These are phyloP conservation scores for Paraphaeosphaeria sporulosa DNA, from an alignment of 2,329 filamentous ascomycete genomes.

Conservation along the genomic window DNA sequence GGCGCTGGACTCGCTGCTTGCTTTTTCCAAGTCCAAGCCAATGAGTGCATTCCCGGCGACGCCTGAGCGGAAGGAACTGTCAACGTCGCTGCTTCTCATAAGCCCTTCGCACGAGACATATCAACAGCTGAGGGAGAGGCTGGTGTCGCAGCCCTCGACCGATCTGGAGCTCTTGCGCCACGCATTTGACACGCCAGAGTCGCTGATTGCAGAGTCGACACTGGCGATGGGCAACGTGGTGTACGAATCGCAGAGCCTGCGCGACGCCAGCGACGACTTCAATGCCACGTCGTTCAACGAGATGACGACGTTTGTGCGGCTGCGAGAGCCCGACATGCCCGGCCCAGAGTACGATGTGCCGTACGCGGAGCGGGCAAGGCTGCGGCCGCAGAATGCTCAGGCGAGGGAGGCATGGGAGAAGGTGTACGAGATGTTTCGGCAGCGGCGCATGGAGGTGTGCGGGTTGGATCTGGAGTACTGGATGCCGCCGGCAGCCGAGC, in stretches of 20 bases:
- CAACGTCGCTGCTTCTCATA: constrained; percentile 49
- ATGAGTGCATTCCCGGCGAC: constrained; percentile 47
- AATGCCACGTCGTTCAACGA: constrained; percentile 55
- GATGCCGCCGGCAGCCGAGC: constrained; percentile 27
- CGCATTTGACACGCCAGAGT: constrained; percentile 38
- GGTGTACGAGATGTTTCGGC: constrained; percentile 58
- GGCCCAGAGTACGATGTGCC: constrained; percentile 61
- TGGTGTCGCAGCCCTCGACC: constrained; percentile 30
- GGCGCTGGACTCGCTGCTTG: constrained; percentile 54
- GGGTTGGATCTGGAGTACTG: constrained; percentile 60
- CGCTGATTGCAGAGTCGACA: constrained; percentile 49
- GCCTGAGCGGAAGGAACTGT: constrained; percentile 38
- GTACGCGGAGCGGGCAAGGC: constrained; percentile 48
- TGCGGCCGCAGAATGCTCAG: constrained; percentile 55
- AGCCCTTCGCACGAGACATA: constrained; percentile 45
- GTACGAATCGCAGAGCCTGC: constrained; percentile 45
- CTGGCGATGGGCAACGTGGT: constrained; percentile 49
- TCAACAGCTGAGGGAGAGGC: constrained; percentile 40
- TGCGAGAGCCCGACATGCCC: constrained; percentile 57
- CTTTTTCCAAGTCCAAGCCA: constrained; percentile 48
- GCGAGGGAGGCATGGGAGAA: constrained; percentile 59
- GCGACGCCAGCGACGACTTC: constrained; percentile 46
- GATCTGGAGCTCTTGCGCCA: constrained; percentile 46
- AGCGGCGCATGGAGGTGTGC: constrained; percentile 60
- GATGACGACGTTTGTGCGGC: constrained; percentile 55